Percentiles rank a stretch among this genome's conserved stretches.
phyloP scores from a whole-genome alignment of 129 eudicot genomes.

The Flaveria robusta region DNA sequence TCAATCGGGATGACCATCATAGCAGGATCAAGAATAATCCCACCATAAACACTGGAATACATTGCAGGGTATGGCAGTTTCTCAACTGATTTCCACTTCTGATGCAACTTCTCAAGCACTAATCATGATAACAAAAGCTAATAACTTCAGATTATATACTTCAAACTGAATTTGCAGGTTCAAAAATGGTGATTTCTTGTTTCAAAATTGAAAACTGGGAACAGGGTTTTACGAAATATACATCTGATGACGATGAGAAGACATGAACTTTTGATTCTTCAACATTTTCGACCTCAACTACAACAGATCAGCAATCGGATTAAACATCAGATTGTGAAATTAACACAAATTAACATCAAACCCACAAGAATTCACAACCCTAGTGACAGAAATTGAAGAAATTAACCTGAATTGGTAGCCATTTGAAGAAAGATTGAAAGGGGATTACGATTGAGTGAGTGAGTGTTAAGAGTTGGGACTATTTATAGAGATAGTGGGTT shows the following conservation, averaged over 20 bases:
- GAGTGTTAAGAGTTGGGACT: slow-evolving; percentile 11
- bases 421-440: slow-evolving; percentile 15
- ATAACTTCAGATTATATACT: not conserved
- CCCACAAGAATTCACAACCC: no score
- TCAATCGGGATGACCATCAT: slow-evolving; percentile 95
- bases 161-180: no score
- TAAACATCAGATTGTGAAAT: not conserved
- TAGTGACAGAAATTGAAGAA: not conserved
- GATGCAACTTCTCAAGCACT: slow-evolving; percentile 79
- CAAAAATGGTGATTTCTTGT: not conserved
- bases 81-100: slow-evolving; percentile 65
- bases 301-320: slow-evolving; percentile 18
- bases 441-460: not conserved
- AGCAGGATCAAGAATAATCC: slow-evolving; percentile 89
- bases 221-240: not conserved
- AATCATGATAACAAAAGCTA: slow-evolving; percentile 5
- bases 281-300: slow-evolving; percentile 41
- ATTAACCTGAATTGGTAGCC: slow-evolving; percentile 39
- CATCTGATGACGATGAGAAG: slow-evolving; percentile 70
- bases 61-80: slow-evolving; percentile 79
- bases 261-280: slow-evolving; percentile 63
- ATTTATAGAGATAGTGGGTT: slow-evolving; percentile 33
- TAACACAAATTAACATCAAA: no score
- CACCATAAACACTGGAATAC: slow-evolving; percentile 92
- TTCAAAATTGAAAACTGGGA: not conserved